Conservation (phyloP, 768 basidiomycete genomes). For the Lentinula sp. region DNA sequence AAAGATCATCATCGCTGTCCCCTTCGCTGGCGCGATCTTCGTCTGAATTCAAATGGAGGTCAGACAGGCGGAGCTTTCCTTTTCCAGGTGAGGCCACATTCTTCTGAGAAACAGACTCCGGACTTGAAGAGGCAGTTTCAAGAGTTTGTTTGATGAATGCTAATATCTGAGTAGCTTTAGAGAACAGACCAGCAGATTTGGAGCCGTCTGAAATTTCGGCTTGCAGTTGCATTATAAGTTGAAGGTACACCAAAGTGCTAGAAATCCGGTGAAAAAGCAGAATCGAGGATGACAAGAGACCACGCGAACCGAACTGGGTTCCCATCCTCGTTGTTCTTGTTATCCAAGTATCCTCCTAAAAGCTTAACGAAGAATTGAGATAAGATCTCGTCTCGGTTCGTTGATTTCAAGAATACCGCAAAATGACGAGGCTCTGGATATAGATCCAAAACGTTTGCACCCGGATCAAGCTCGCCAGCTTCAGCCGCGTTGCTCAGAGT, state of each 20-base stretch:
- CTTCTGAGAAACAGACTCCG: slow-evolving; percentile 5
- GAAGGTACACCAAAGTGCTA: slow-evolving; percentile 69
- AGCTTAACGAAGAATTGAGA: slow-evolving; percentile 70
- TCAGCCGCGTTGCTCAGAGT: slow-evolving; percentile 33
- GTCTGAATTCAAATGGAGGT: slow-evolving; percentile 1
- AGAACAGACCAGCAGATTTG: slow-evolving; percentile 48
- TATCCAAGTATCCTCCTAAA: slow-evolving; percentile 61
- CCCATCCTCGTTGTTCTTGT: slow-evolving; percentile 28
- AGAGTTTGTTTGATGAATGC: slow-evolving; percentile 79
- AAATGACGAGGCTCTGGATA: slow-evolving; percentile 75
- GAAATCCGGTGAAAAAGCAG: slow-evolving; percentile 1
- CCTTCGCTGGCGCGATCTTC: slow-evolving; percentile 36
- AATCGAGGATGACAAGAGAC: background rate
- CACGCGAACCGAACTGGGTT: slow-evolving; percentile 49
- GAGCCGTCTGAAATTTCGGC: slow-evolving; percentile 52
- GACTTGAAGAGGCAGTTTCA: slow-evolving; percentile 27
- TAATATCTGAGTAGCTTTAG: slow-evolving; percentile 69
- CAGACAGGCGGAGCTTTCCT: background rate
- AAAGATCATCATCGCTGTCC: slow-evolving; percentile 51
- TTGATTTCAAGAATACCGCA: slow-evolving; percentile 53
- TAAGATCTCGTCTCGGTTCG: slow-evolving; percentile 65
- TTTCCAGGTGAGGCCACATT: background rate
- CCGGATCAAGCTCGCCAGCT: slow-evolving; percentile 37
- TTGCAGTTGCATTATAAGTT: slow-evolving; percentile 81
- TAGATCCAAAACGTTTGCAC: slow-evolving; percentile 55